phyloP scores from a whole-genome alignment of 805 yeast genomes.

The Cephaloascus albidus region DNA sequence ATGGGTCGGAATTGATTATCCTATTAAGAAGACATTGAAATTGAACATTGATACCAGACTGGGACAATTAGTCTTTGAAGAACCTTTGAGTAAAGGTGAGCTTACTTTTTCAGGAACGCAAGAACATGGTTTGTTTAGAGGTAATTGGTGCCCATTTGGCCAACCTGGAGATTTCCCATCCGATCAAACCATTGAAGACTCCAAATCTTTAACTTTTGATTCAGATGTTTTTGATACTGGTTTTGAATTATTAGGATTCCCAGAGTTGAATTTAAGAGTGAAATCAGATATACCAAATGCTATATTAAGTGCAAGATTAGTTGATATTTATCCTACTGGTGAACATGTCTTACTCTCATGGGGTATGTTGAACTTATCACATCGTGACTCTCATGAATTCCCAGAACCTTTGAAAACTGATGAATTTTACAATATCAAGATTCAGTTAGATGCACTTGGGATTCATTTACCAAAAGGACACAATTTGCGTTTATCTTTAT shows the following conservation, averaged over 20 bases:
- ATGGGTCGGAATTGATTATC: slow-evolving; percentile 19
- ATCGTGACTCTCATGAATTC: slow-evolving; percentile 28
- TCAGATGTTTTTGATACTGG: slow-evolving; percentile 12
- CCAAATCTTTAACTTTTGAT: slow-evolving; percentile 27
- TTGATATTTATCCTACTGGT: slow-evolving; percentile 29
- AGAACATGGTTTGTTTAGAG: slow-evolving; percentile 34
- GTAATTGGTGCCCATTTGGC: slow-evolving; percentile 38
- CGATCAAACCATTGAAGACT: slow-evolving; percentile 32
- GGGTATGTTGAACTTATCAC: slow-evolving; percentile 34
- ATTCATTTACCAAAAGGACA: slow-evolving; percentile 24
- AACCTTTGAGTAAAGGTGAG: slow-evolving; percentile 1
- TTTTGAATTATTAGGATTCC: slow-evolving; percentile 25
- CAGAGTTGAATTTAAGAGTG: slow-evolving; percentile 17
- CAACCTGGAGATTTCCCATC: slow-evolving; percentile 36
- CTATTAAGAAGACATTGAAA: slow-evolving; percentile 6
- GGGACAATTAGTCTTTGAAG: no score
- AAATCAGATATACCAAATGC: slow-evolving; percentile 27
- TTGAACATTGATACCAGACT: slow-evolving; percentile 5
- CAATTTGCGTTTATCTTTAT: slow-evolving; percentile 26
- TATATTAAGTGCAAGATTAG: slow-evolving; percentile 27
- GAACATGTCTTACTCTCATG: slow-evolving; percentile 30
- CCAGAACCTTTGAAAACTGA: slow-evolving; percentile 24
- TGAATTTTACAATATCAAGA: slow-evolving; percentile 18
- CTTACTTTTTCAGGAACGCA: slow-evolving; percentile 17
- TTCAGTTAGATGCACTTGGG: slow-evolving; percentile 31